These are phyloP conservation scores for Schrenkiella parvula DNA, from an alignment of 345 rosid species.

Conservation along the genomic window DNA sequence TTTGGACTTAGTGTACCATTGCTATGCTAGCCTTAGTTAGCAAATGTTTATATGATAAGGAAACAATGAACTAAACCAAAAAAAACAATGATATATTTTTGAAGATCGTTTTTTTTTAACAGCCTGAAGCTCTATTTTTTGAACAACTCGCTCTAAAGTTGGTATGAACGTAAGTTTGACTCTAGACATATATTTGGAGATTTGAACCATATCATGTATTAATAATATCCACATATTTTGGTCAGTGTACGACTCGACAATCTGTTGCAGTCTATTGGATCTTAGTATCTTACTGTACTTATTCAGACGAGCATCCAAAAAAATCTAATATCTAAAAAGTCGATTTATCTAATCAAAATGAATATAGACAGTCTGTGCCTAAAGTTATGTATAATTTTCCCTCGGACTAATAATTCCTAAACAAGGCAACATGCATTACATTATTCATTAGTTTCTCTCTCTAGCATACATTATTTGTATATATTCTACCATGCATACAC, in stretches of 20 bases:
- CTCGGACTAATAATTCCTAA: constrained; percentile 11
- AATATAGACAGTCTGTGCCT: not conserved
- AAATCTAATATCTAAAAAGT: not conserved
- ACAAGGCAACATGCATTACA: constrained; percentile 28
- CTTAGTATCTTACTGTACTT: constrained; percentile 13
- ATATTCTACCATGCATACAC: constrained; percentile 5
- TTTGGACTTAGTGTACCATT: not conserved
- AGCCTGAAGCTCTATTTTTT: not conserved
- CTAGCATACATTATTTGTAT: not conserved
- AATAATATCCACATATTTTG: not conserved
- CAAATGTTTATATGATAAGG: not conserved
- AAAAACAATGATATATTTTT: not conserved
- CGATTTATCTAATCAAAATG: not conserved
- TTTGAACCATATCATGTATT: not conserved
- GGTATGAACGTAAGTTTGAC: constrained; percentile 16
- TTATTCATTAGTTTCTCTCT: not conserved
- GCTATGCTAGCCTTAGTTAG: not conserved
- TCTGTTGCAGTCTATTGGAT: constrained; percentile 10
- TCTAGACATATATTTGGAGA: constrained; percentile 14
- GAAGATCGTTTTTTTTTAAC: not conserved
- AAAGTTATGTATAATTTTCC: not conserved
- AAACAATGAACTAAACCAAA: not conserved
- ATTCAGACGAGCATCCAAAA: constrained; percentile 1
- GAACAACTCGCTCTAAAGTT: constrained; percentile 14
- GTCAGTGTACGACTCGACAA: constrained; percentile 22